These are phyloP conservation scores for Starmerella khaoyaiensis DNA, from an alignment of 805 yeast genomes.

Conservation along the genomic window DNA sequence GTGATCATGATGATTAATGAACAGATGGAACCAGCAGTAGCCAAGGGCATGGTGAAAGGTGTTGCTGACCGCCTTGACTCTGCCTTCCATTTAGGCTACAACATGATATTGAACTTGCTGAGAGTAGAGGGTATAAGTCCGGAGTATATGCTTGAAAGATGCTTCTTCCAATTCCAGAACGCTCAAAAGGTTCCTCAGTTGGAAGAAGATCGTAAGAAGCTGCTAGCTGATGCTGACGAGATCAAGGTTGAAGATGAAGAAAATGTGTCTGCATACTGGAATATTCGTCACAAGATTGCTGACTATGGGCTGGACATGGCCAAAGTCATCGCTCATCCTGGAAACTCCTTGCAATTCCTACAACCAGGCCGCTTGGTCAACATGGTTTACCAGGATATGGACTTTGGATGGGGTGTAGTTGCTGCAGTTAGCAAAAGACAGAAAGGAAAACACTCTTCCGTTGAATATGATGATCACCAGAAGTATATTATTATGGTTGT, in stretches of 20 bases:
- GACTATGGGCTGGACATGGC: constrained; percentile 63
- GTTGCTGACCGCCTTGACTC: constrained; percentile 96
- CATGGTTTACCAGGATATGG: constrained; percentile 42
- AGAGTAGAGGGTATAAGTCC: constrained; percentile 98
- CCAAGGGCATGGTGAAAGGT: constrained; percentile 98
- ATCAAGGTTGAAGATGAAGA: constrained; percentile 61
- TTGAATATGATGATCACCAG: constrained; percentile 67
- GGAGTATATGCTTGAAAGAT: constrained; percentile 87
- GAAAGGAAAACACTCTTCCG: constrained; percentile 37
- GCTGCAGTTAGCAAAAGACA: constrained; percentile 60
- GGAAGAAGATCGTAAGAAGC: constrained; percentile 49
- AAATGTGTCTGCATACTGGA: constrained; percentile 68
- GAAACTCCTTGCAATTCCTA: constrained; percentile 66
- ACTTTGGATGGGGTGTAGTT: constrained; percentile 96
- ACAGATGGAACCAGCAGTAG: constrained; percentile 98
- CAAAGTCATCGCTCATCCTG: constrained; percentile 81
- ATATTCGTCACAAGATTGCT: constrained; percentile 57
- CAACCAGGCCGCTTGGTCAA: constrained; percentile 80
- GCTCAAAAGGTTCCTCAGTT: constrained; percentile 78
- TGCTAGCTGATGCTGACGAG: constrained; percentile 37
- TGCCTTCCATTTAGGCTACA: constrained; percentile 93
- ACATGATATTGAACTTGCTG: constrained; percentile 88
- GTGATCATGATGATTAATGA: constrained; percentile 99
- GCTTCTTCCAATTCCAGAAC: constrained; percentile 91
- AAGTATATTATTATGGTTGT: constrained; percentile 78